Conservation (phyloP, 2,329 filamentous ascomycete species). For the Verticillium longisporum region DNA sequence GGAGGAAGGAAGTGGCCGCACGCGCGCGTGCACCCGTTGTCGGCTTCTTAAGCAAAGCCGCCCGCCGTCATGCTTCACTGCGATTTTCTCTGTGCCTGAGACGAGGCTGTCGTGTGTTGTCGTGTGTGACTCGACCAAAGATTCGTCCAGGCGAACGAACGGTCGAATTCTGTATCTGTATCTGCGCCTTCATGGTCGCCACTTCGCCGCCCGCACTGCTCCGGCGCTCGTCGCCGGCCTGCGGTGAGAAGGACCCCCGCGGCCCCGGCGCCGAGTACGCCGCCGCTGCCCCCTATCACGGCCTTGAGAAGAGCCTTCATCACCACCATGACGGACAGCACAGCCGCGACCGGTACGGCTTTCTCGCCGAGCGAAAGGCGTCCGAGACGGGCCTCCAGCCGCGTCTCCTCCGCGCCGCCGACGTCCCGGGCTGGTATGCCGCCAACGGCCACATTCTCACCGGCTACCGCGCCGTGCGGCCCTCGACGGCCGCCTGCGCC, state of each 20-base stretch:
- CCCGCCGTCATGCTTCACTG: background rate
- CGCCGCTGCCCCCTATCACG: background rate
- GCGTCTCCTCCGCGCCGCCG: constrained; percentile 15
- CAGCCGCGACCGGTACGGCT: background rate
- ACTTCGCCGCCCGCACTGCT: background rate
- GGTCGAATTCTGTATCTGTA: background rate
- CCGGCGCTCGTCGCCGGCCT: background rate
- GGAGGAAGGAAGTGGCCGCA: background rate
- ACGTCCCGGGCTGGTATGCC: constrained; percentile 34
- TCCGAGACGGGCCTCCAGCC: background rate
- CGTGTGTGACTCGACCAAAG: too few relatives aligned
- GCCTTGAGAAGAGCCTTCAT: background rate
- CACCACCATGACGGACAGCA: background rate
- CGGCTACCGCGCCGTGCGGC: constrained; percentile 34
- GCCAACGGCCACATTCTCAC: constrained; percentile 31
- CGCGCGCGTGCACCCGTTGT: background rate
- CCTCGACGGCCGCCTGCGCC: constrained; percentile 27
- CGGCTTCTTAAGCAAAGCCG: background rate
- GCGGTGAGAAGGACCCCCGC: background rate
- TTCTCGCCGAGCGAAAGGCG: background rate
- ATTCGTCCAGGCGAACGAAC: background rate
- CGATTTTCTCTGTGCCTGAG: background rate
- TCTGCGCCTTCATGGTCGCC: background rate
- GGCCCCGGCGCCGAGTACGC: background rate
- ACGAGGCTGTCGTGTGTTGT: background rate